Percentiles rank a stretch among this genome's conserved stretches.
phyloP scores from a whole-genome alignment of 2,329 filamentous ascomycete genomes.

The Sclerotinia spermophila region DNA sequence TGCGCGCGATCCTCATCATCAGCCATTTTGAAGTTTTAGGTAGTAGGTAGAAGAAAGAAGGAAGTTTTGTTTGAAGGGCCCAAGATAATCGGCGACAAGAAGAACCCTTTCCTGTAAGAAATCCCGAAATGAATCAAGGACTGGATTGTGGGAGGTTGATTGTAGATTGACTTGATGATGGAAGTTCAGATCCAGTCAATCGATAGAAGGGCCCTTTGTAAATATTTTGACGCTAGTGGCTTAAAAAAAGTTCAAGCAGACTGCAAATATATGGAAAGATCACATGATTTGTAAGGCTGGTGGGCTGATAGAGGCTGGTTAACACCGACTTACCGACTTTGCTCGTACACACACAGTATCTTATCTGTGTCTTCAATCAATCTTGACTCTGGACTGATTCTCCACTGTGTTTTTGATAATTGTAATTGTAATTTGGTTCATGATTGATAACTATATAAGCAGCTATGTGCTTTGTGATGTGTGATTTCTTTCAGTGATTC shows the following conservation, averaged over 20 bases:
- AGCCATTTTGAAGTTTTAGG: conserved; percentile 26
- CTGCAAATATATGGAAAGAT: background rate
- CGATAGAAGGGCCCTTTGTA: conserved; percentile 7
- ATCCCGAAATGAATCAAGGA: too few relatives aligned
- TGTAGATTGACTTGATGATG: background rate
- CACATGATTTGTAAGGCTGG: background rate
- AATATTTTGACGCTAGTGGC: conserved; percentile 12
- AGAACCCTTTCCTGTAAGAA: background rate
- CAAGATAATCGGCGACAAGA: background rate
- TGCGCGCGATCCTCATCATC: conserved; percentile 33
- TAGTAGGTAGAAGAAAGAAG: background rate
- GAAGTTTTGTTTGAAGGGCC: background rate
- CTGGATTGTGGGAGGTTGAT: background rate
- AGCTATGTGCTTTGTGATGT: too few relatives aligned
- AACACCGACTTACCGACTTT: background rate
- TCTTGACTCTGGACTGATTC: too few relatives aligned
- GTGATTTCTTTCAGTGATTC: too few relatives aligned
- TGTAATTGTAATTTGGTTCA: too few relatives aligned
- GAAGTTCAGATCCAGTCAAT: background rate
- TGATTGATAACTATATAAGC: too few relatives aligned
- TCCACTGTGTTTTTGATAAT: too few relatives aligned
- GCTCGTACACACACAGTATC: too few relatives aligned
- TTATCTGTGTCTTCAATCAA: too few relatives aligned
- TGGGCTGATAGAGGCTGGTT: background rate
- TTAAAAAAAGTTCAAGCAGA: conserved; percentile 15